These are phyloP conservation scores for Anastatica hierochuntica DNA, from an alignment of 345 rosid genomes.

Conservation along the genomic window DNA sequence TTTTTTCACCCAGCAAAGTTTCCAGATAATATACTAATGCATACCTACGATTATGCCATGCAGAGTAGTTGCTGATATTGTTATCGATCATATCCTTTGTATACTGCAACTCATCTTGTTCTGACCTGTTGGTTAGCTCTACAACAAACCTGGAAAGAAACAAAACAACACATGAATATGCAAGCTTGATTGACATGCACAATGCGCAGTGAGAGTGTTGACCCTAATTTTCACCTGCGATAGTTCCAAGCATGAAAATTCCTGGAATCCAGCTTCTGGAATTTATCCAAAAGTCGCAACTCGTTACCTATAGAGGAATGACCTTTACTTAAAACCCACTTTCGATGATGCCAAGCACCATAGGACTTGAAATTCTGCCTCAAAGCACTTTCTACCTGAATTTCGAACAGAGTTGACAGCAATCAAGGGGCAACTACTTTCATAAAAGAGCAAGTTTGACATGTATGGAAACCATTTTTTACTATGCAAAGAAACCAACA, in stretches of 20 bases:
- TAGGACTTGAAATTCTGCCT: constrained; percentile 74
- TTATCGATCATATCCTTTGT: constrained; percentile 49
- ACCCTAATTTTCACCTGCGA: constrained; percentile 44
- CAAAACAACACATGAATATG: constrained; percentile 6
- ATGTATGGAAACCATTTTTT: background rate
- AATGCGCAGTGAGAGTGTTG: background rate
- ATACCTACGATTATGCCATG: constrained; percentile 96
- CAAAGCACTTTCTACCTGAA: constrained; percentile 71
- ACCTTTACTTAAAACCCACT: constrained; percentile 74
- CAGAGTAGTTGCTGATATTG: constrained; percentile 89
- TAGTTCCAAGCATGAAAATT: constrained; percentile 96
- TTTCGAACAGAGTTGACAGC: background rate
- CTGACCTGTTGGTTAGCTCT: constrained; percentile 52
- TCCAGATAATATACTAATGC: background rate
- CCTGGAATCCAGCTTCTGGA: constrained; percentile 57
- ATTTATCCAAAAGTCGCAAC: constrained; percentile 47
- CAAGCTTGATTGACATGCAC: background rate
- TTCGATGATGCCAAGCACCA: constrained; percentile 94
- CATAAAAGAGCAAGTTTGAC: background rate
- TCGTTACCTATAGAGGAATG: constrained; percentile 61
- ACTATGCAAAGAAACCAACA: background rate
- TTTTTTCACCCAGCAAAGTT: no score
- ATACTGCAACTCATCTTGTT: constrained; percentile 67
- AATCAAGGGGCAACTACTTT: background rate
- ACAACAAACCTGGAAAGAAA: constrained; percentile 88